Evolutionary conservation across 768 basidiomycete genomes (phyloP).

Genomic region (Suillus tomentosus): DNA sequence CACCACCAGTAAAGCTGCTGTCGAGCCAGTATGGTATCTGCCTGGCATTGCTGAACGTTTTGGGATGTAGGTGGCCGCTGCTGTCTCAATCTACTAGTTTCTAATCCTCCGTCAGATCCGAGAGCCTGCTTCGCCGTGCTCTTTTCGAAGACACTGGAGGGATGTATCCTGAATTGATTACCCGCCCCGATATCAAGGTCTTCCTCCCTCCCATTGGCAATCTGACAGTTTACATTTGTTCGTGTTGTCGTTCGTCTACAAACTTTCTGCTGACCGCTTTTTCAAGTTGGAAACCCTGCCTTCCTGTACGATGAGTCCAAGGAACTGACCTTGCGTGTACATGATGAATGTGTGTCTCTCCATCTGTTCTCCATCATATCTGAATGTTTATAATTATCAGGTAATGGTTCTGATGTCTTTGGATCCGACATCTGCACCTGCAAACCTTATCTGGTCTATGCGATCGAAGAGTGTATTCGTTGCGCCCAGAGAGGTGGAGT

Average conservation of each 20-base stretch:
- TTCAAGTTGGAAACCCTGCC: conserved; percentile 78
- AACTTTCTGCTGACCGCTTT: conserved; percentile 11
- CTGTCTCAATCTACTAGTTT: conserved; percentile 4
- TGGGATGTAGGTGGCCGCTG: conserved; percentile 64
- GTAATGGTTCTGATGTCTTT: conserved; percentile 95
- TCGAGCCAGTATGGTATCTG: conserved; percentile 96
- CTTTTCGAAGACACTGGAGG: conserved; percentile 96
- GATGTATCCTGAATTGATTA: conserved; percentile 95
- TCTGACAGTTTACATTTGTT: conserved; percentile 90
- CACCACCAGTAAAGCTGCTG: conserved; percentile 86
- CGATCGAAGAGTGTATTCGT: conserved; percentile 91
- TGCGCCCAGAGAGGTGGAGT: conserved; percentile 84
- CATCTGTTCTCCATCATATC: background rate
- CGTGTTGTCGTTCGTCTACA: conserved; percentile 19
- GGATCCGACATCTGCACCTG: conserved; percentile 92
- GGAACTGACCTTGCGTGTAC: conserved; percentile 84
- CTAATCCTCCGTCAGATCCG: conserved; percentile 53
- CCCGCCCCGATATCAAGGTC: conserved; percentile 91
- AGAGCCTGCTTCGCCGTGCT: conserved; percentile 81
- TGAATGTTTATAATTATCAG: conserved; percentile 33
- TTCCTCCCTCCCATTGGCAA: conserved; percentile 96
- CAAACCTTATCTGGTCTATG: conserved; percentile 90
- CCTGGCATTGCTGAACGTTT: conserved; percentile 95
- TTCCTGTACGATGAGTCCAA: conserved; percentile 75
- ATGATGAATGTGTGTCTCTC: conserved; percentile 78